A percentile compares a stretch with the other conserved stretches of the same genome.
These are phyloP conservation scores for Ceratobasidium theobromae DNA, from an alignment of 1,284 basidiomycete species.

Conservation along the genomic window DNA sequence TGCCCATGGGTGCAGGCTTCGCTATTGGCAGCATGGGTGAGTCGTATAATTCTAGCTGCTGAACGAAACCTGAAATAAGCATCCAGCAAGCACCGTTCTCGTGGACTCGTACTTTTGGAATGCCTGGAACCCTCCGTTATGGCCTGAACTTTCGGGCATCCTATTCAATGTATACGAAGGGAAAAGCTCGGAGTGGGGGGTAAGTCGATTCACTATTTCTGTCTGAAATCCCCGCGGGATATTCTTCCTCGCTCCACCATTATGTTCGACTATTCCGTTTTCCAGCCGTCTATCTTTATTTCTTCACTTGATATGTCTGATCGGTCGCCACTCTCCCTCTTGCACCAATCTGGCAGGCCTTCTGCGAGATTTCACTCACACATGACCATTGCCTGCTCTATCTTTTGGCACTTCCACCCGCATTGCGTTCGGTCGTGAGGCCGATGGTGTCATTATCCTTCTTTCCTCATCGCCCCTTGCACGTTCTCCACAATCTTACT, in stretches of 20 bases:
- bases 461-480: not conserved
- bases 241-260: no score
- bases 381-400: not conserved
- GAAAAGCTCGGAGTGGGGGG: conserved; percentile 90
- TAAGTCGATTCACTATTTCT: conserved; percentile 51
- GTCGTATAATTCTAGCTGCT: not conserved
- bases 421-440: not conserved
- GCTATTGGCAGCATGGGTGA: conserved; percentile 32
- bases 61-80: not conserved
- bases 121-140: conserved; percentile 54
- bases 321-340: no score
- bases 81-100: conserved; percentile 59
- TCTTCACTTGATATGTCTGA: no score
- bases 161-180: conserved; percentile 89
- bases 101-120: conserved; percentile 91
- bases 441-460: conserved; percentile 1
- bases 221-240: no score
- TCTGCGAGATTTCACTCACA: no score
- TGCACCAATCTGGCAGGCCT: no score
- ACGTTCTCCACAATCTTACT: conserved; percentile 5
- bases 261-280: no score
- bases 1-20: conserved; percentile 31
- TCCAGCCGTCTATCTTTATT: no score
- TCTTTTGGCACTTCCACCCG: conserved; percentile 1
- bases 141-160: conserved; percentile 84